Evolutionary conservation across 495 filamentous ascomycete species (phyloP), one percentile per base, ranked within the genome.

Genomic region (Penicillium argentinense): DNA sequence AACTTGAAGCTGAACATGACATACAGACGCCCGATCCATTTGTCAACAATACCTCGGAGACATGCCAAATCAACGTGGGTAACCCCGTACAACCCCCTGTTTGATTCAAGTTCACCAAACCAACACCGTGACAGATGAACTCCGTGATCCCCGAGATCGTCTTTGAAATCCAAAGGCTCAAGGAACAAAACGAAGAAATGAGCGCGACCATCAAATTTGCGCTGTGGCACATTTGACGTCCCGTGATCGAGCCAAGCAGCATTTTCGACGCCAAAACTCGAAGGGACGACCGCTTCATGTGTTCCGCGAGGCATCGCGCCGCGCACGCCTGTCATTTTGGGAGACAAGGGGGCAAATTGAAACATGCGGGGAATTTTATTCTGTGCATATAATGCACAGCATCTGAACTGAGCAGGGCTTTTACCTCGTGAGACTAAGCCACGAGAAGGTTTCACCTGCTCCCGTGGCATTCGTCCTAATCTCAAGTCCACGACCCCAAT

Each of bases 401-500:
- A 3, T 12, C 14, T 29, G 39, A 28, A 18, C 39, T 8, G 39
- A 29, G n/a, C 39, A 42, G 24, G 39, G 24, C 28, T 42, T 42
- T 42, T 42, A 42, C 24, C 39, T 29, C 24, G 39, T 17, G 12
- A n/a, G 8, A 16, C 25, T 16, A 42, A 29, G 38, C 18, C n/a
- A 17, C 39, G 24, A 42, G 39, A 14, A 27, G 36, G 17, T 36
- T 24, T 19, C 18, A 23, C 32, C 9, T 41, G 47, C 23, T 28
- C 32, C n/a, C 29, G 28, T 45, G 32, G 28, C 22, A 23, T 45
- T 28, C 23, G 5, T 36, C 29, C n/a, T 6, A 23, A 23, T n/a
- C 9, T 36, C 5, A 36, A 36, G 17, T 29, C 22, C 42, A 45
- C 42, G 23, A 16, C 29, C 22, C 22, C 7, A 42, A 42, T 42